Evolutionary conservation across 2,329 filamentous ascomycete species (phyloP), one percentile per base, ranked within the genome.

Genomic region (Aspergillus sp.): DNA sequence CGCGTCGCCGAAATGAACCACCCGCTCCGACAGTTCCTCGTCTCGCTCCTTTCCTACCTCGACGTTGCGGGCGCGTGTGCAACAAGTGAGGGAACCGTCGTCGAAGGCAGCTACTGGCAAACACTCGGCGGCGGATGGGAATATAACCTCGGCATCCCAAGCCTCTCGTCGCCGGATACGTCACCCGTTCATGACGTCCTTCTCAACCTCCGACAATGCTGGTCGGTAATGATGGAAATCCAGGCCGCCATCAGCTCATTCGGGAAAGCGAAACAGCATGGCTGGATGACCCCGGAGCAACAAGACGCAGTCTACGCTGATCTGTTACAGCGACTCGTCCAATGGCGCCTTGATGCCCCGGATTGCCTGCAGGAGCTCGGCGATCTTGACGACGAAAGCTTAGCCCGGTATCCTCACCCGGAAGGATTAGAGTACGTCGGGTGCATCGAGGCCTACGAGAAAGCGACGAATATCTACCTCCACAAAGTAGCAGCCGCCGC

Each of bases 51-150:
- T 38, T 77, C 74, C 2, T 78, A 77, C 58, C 74, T 79, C 19
- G 76, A 79, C 52, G 76, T 78, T 22, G 76, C 76, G 0, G 76
- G 76, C 30, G 73, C 77, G 11, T 77, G 76, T 59, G 74, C 75
- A 4, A 76, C 74, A 6, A 72, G 73, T 22, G 74, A 77, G 30
- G 75, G 73, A 3, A 77, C 76, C 4, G 68, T 78, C 7, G 73
- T 78, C 11, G 68, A 76, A 54, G 76, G 76, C 3, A 74, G 72
- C 60, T 79, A 79, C 55, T 78, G 76, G 76, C 71, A 72, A 60
- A 76, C 73, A 1, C 68, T 75, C n/a, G 76, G 71, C 4, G 72
- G 74, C 7, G 74, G 72, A 3, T 78, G 75, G 75, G 74, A 78
- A 60, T 76, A 76, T 58, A 76, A 76, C 52, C 65, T 75, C 15